Evolutionary conservation across 495 filamentous ascomycete species (phyloP), one percentile per base, ranked within the genome.

Genomic region (Aspergillus saccharolyticus): DNA sequence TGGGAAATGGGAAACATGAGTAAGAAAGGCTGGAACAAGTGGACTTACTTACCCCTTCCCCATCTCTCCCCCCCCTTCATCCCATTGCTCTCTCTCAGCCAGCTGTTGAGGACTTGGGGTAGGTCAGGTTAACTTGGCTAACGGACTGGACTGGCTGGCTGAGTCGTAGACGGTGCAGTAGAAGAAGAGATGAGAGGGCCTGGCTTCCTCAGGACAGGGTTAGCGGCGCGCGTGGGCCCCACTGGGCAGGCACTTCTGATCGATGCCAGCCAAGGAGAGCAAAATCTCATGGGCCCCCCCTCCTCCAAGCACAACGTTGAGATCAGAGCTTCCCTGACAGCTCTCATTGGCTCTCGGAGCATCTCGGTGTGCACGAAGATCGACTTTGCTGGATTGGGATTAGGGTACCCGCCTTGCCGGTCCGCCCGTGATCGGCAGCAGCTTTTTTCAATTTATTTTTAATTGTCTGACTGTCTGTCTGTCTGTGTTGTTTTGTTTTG

Each of bases 371-470:
- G n/a, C 30, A 42, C 44, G 7, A 30, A 51, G 56, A 59, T 53
- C 55, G 9, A 22, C 54, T 56, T 56, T n/a, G 14, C 48, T 33
- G 1, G 4, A 30, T 51, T 56, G 19, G 53, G 62, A 3, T 54
- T 61, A 64, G 53, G 57, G 66, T 72, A 69, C 66, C 69, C 62
- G 66, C 56, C 64, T 63, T 63, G 55, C 65, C 69, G 66, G 57
- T 59, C 59, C 58, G 55, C 53, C 58, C 62, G 55, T 61, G 58
- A 64, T 64, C 62, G 47, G 55, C 58, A 42, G 42, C 46, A 56
- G 44, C 48, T 30, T 17, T 5, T 18, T 20, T 10, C n/a, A 20
- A 21, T 10, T 42, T 28, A 28, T 28, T 3, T 9, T 28, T 3
- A 28, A 28, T 28, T 28, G n/a, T n/a, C n/a, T n/a, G n/a, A n/a